These are phyloP conservation scores for Aspergillus taichungensis DNA, from an alignment of 495 filamentous ascomycete species.

Conservation along the genomic window DNA sequence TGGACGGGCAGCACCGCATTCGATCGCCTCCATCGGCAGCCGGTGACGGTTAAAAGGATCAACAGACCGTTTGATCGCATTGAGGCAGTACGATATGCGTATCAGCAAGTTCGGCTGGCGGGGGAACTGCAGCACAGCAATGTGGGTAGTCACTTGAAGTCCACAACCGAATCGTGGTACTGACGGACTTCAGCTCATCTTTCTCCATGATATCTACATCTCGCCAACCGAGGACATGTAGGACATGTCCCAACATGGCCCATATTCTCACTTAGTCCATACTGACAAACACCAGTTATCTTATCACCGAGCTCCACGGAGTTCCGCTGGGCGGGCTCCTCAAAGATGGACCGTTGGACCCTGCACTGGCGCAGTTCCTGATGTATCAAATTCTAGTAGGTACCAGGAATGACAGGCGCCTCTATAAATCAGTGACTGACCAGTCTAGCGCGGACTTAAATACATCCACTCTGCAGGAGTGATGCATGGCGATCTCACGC, in stretches of 20 bases:
- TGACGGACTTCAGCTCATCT: constrained; percentile 56
- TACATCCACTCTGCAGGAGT: constrained; percentile 92
- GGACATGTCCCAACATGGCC: constrained; percentile 17
- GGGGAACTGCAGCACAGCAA: constrained; percentile 90
- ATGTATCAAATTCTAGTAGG: constrained; percentile 83
- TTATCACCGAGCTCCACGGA: constrained; percentile 84
- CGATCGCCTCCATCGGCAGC: constrained; percentile 34
- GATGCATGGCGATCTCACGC: constrained; percentile 84
- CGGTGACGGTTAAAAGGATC: constrained; percentile 93
- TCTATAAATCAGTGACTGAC: constrained; percentile 10
- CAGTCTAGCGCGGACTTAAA: constrained; percentile 67
- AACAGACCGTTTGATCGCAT: constrained; percentile 94
- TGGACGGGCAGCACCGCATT: no score
- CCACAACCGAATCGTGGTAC: no score
- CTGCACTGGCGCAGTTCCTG: constrained; percentile 94
- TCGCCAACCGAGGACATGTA: constrained; percentile 91
- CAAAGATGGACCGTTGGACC: constrained; percentile 78
- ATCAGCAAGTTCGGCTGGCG: constrained; percentile 81
- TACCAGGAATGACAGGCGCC: not conserved
- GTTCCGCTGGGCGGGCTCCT: constrained; percentile 83
- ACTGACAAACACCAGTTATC: constrained; percentile 50
- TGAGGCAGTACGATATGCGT: constrained; percentile 79
- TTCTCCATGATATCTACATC: constrained; percentile 86
- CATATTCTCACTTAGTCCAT: not conserved
- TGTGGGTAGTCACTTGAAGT: constrained; percentile 32